phyloP scores from a whole-genome alignment of 1,284 basidiomycete genomes.

The Heimioporus retisporus region DNA sequence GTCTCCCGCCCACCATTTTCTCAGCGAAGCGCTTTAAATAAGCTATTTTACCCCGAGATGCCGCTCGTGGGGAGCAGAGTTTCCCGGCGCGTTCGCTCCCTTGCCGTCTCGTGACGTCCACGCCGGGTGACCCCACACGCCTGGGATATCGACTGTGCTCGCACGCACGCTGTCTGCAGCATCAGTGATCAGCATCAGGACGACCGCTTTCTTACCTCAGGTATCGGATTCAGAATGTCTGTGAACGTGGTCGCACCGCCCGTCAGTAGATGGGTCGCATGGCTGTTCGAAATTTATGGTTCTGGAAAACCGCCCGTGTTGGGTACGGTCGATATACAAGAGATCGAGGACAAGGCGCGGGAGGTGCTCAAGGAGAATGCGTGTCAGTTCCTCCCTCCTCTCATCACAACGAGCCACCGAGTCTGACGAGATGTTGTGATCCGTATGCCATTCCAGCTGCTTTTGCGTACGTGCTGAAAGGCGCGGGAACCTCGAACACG shows the following conservation, averaged over 20 bases:
- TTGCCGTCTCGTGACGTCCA: too few species aligned
- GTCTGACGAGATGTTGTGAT: neutral
- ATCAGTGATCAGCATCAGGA: neutral
- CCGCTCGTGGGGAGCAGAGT: too few species aligned
- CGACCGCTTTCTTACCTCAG: neutral
- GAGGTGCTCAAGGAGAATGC: constrained; percentile 53
- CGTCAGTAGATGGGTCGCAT: constrained; percentile 29
- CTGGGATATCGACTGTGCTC: too few species aligned
- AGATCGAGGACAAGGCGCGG: constrained; percentile 56
- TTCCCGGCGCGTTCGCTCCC: too few species aligned
- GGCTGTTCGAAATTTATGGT: constrained; percentile 34
- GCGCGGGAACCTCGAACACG: constrained; percentile 70
- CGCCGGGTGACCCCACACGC: too few species aligned
- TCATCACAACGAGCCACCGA: neutral
- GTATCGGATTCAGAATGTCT: constrained; percentile 19
- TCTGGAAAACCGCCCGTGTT: constrained; percentile 46
- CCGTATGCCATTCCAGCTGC: constrained; percentile 53
- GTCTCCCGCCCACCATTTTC: too few species aligned
- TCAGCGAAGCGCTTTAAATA: constrained; percentile 14
- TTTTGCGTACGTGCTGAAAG: constrained; percentile 71
- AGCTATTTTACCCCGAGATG: neutral
- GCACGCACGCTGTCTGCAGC: too few species aligned
- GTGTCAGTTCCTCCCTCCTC: constrained; percentile 35
- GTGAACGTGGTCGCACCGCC: constrained; percentile 34
- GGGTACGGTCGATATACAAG: constrained; percentile 52